Base-by-base conservation (phyloP, 495 filamentous ascomycete genomes). In the Penicillium fimorum region DNA sequence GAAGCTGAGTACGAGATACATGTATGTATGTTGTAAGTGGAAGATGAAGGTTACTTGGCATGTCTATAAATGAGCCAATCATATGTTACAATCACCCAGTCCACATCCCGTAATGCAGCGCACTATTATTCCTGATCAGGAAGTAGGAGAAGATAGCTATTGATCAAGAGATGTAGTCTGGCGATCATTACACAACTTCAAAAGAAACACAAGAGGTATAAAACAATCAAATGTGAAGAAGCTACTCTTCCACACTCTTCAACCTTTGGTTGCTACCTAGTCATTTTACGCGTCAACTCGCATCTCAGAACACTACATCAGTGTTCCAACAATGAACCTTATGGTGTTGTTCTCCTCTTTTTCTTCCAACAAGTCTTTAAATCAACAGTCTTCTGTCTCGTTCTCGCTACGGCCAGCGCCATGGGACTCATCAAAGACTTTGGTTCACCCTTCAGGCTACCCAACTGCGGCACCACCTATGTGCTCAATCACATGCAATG, bases 371-470 rank as follows among this genome's bases (percentile, higher is more conserved):
- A 15, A 12, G 11, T 12, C 25, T n/a, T n/a, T 15, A 17, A 35
- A 6, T 29, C 35, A 4, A 32, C 50, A 40, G 29, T 20, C 20
- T 24, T 50, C 5, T 32, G 18, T 10, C 25, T 45, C 40, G n/a
- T 44, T 53, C 4, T 33, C 50, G 3, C n/a, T 57, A 10, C 57
- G 50, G 24, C 40, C 40, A 5, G 50, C 45, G 4, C 51, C 46
- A 9, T 55, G 57, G 51, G 57, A 59, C 30, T 27, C 45, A 27
- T 41, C 8, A 13, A 55, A 50, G 30, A 46, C 18, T 5, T 3
- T 57, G 12, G 42, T 60, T 13, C 53, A 60, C 29, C 58, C 50
- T 17, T 17, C 43, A 37, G 49, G 50, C 17, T 47, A 54, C 38
- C 55, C 59, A 2, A 24, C 32, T 3, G 54, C 57, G 25, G 54